A percentile compares a stretch with the other conserved stretches of the same genome.
Conservation (phyloP, 495 filamentous ascomycete genomes). For the Lasiosphaeria hispida region DNA sequence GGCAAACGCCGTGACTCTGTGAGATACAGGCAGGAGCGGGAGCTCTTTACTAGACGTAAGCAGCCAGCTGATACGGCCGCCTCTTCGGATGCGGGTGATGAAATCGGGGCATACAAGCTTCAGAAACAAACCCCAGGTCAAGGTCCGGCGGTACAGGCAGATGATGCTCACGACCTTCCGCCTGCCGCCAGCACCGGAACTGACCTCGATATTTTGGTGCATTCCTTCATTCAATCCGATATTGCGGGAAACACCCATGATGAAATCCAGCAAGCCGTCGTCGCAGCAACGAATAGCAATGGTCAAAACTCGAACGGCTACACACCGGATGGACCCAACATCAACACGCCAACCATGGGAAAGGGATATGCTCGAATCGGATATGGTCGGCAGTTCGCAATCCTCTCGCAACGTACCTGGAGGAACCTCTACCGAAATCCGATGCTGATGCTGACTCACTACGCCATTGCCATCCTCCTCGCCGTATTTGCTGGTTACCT, state of each 20-base stretch:
- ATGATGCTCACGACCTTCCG: conserved; percentile 71
- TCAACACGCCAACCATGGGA: conserved; percentile 52
- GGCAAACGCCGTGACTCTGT: conserved; percentile 70
- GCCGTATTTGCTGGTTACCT: conserved; percentile 92
- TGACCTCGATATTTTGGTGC: conserved; percentile 79
- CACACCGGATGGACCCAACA: conserved; percentile 43
- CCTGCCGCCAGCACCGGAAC: conserved; percentile 63
- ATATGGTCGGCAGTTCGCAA: conserved; percentile 74
- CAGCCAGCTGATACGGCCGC: conserved; percentile 63
- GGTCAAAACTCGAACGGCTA: conserved; percentile 61
- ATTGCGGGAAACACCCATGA: conserved; percentile 75
- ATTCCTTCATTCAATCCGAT: conserved; percentile 71
- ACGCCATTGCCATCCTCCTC: conserved; percentile 94
- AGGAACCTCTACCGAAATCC: conserved; percentile 96
- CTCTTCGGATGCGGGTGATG: conserved; percentile 63
- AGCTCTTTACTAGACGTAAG: conserved; percentile 84
- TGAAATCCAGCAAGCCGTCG: conserved; percentile 69
- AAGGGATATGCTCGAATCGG: conserved; percentile 82
- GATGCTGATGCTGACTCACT: conserved; percentile 98
- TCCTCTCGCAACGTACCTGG: conserved; percentile 91
- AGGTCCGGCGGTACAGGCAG: conserved; percentile 59
- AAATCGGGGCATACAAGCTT: conserved; percentile 58
- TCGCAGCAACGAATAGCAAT: conserved; percentile 60
- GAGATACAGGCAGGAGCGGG: conserved; percentile 77
- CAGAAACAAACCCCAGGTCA: conserved; percentile 61